Conservation (phyloP, 176 grass and related monocot species). For the Oryza punctata region DNA sequence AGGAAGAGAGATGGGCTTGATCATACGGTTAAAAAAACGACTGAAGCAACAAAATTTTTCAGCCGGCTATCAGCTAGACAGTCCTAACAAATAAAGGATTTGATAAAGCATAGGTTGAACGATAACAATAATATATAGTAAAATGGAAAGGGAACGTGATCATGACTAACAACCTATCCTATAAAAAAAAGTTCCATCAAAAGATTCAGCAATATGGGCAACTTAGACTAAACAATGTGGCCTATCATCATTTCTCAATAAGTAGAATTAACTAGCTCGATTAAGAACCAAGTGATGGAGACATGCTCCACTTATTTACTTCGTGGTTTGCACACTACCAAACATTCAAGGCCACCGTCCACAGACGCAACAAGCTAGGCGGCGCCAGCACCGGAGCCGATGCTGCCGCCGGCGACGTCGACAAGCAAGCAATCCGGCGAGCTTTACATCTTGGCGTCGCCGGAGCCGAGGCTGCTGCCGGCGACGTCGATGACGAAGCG, state of each 20-base stretch:
- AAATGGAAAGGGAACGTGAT: neutral
- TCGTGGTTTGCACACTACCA: neutral
- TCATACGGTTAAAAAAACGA: no score
- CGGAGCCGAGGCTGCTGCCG: conserved; percentile 29
- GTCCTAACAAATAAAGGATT: no score
- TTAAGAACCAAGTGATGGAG: neutral
- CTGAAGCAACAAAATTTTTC: no score
- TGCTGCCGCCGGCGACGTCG: conserved; percentile 44
- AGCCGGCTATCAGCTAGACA: no score
- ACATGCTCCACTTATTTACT: neutral
- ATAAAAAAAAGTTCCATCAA: neutral
- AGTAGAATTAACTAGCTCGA: neutral
- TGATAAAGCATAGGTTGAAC: no score
- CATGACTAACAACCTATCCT: neutral
- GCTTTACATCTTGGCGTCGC: neutral
- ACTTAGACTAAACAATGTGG: neutral
- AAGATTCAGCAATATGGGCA: neutral
- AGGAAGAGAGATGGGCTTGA: no score
- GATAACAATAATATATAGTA: no score
- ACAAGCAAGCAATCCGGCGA: no score
- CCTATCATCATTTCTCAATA: neutral
- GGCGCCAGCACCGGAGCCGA: neutral
- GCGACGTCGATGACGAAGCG: conserved; percentile 65
- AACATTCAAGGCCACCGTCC: no score
- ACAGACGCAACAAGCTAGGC: no score